These are phyloP conservation scores for Lachnellula subtilissima DNA, from an alignment of 2,329 filamentous ascomycete species.

Conservation along the genomic window DNA sequence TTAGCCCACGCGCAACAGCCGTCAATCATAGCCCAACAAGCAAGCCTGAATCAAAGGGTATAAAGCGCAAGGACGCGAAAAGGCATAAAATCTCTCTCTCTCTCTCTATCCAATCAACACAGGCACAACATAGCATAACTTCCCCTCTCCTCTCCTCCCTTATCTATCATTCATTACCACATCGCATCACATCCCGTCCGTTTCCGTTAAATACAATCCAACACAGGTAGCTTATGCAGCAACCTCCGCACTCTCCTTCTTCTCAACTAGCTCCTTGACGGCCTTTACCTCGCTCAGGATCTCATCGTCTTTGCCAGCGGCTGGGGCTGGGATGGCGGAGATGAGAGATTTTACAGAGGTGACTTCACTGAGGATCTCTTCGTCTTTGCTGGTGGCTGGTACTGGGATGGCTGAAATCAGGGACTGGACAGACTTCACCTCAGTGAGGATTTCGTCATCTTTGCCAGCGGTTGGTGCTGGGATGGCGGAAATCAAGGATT, in stretches of 20 bases:
- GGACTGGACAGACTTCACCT: conserved; percentile 7
- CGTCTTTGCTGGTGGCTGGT: conserved; percentile 11
- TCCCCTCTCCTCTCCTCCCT: background rate
- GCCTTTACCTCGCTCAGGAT: conserved; percentile 16
- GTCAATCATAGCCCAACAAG: conserved; percentile 1
- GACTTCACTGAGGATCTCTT: conserved; percentile 9
- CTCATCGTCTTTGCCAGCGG: conserved; percentile 2
- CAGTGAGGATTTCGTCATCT: conserved; percentile 7
- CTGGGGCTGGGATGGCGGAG: background rate
- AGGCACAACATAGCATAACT: background rate
- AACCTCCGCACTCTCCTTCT: conserved; percentile 10
- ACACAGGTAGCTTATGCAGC: conserved; percentile 5
- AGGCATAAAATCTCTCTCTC: background rate
- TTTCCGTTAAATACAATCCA: too few relatives aligned
- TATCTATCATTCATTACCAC: background rate
- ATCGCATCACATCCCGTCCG: background rate
- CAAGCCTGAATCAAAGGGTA: conserved; percentile 8
- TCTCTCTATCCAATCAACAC: background rate
- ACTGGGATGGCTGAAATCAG: conserved; percentile 5
- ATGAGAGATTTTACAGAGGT: background rate
- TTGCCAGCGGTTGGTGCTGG: conserved; percentile 4
- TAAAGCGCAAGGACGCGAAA: conserved; percentile 2
- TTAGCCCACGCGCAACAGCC: background rate
- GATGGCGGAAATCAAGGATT: conserved; percentile 1
- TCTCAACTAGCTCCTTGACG: conserved; percentile 6